Evolutionary conservation across 306 rosid species (phyloP), one percentile per base, ranked within the genome.

Genomic region (Quercus aquifolioides): DNA sequence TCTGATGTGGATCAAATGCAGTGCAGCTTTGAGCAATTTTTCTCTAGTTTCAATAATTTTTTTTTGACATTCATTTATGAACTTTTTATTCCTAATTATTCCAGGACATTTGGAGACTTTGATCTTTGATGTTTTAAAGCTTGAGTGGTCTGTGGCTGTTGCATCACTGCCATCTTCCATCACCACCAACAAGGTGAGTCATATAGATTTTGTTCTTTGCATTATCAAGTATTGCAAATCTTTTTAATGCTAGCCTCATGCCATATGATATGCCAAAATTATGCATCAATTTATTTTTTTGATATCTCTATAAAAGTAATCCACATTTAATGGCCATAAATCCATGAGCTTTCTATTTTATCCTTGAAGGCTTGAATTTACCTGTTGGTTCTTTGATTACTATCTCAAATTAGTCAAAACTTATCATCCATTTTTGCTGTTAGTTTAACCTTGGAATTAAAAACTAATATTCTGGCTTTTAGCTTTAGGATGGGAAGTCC

Each of bases 71-170:
- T 35, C 46, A 65, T 33, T 69, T 23, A 8, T 58, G 23, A 17
- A 13, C 25, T 28, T 73, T 54, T 71, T 30, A 12, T 23, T 70
- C 30, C 31, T 77, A 21, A 59, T 70, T 31, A 74, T 78, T 85
- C 60, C 86, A 93, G 99, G 98, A 78, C 94, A 90, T 67, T 86
- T 89, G 17, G 99, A 95, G 82, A 95, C 99, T 74, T 75, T 95
- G 71, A 80, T 93, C 74, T 95, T 90, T 90, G 99, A 95, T 86
- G 76, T 95, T 33, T 35, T 84, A 81, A 91, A 89, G 87, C 79
- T 73, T 38, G 98, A 93, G 82, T 89, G 99, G 99, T 93, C 94
- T 3, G 69, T 89, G 76, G 87, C 89, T 75, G 80, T 88, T 80
- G 52, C 87, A 52, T 84, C 98, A 11, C 90, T 89, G 77, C 86